Conservation (phyloP, 768 basidiomycete species). For the Sistotremastrum suecicum region DNA sequence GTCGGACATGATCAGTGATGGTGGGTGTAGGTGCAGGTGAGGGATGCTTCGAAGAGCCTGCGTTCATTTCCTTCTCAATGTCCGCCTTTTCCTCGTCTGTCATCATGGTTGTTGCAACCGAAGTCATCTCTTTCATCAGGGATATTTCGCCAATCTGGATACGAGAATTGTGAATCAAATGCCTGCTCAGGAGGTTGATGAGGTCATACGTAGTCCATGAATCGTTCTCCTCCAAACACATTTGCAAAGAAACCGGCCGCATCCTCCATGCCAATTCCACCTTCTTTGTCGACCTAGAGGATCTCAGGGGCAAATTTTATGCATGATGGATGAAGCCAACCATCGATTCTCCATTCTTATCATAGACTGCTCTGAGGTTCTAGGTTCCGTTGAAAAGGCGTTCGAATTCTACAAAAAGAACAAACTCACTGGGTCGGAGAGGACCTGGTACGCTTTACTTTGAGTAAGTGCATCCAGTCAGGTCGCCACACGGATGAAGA, state of each 20-base stretch:
- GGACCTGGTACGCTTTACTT: constrained; percentile 91
- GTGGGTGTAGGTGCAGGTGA: constrained; percentile 11
- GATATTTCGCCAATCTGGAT: constrained; percentile 89
- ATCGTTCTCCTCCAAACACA: constrained; percentile 91
- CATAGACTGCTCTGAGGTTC: constrained; percentile 82
- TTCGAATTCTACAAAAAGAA: background rate
- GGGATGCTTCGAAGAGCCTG: constrained; percentile 16
- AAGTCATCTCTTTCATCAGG: constrained; percentile 87
- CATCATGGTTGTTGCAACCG: constrained; percentile 75
- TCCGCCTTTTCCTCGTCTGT: constrained; percentile 87
- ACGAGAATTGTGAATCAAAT: constrained; percentile 1
- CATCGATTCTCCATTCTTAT: constrained; percentile 89
- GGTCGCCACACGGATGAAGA: background rate
- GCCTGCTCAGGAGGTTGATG: background rate
- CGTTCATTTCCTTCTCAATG: constrained; percentile 59
- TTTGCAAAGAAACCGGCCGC: constrained; percentile 91
- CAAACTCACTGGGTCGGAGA: constrained; percentile 61
- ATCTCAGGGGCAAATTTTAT: constrained; percentile 1
- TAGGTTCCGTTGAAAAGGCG: constrained; percentile 16
- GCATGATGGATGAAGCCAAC: constrained; percentile 23
- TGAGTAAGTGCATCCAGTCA: constrained; percentile 1
- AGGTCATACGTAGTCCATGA: constrained; percentile 68
- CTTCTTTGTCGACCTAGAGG: constrained; percentile 57
- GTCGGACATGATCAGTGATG: constrained; percentile 1
- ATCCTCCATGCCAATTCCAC: constrained; percentile 71